Conservation (phyloP, 331 rosid genomes). For the Erythrophleum ivorense region DNA sequence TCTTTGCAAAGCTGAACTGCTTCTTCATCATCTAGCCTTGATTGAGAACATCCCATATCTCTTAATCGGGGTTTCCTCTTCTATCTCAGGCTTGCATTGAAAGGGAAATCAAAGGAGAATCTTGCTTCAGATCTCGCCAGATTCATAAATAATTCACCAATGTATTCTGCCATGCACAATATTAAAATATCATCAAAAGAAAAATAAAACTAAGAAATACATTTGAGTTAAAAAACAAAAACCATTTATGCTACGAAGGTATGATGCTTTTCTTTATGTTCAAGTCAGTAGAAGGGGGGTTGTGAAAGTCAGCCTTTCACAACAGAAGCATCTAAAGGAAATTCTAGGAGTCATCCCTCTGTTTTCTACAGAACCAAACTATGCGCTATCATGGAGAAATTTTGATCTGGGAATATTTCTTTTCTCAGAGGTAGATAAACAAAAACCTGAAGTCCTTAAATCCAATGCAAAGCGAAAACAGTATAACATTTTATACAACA, state of each 20-base stretch:
- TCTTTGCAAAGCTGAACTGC: slow-evolving; percentile 89
- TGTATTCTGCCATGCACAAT: slow-evolving; percentile 41
- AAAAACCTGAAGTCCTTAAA: not conserved
- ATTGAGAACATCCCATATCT: slow-evolving; percentile 89
- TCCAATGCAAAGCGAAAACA: slow-evolving; percentile 16
- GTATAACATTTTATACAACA: not conserved
- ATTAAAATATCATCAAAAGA: not conserved
- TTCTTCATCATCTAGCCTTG: slow-evolving; percentile 85
- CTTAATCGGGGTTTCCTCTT: slow-evolving; percentile 39
- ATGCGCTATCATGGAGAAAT: slow-evolving; percentile 31
- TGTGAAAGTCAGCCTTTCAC: slow-evolving; percentile 37
- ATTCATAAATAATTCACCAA: slow-evolving; percentile 58
- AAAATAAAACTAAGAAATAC: not conserved
- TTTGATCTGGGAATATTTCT: slow-evolving; percentile 30
- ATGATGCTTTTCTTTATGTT: slow-evolving; percentile 66
- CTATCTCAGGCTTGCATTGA: slow-evolving; percentile 62
- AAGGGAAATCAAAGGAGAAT: slow-evolving; percentile 54
- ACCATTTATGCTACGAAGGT: slow-evolving; percentile 29
- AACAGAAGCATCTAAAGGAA: slow-evolving; percentile 42
- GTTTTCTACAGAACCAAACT: slow-evolving; percentile 34
- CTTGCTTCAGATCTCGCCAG: slow-evolving; percentile 51
- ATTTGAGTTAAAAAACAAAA: slow-evolving; percentile 19
- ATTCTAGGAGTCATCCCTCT: slow-evolving; percentile 46
- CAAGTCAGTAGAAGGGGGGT: slow-evolving; percentile 50
- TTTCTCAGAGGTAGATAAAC: not conserved